A percentile compares a stretch with the other conserved stretches of the same genome.
Evolutionary conservation across 768 basidiomycete species (phyloP).

Genomic region (Cubamyces lactineus): DNA sequence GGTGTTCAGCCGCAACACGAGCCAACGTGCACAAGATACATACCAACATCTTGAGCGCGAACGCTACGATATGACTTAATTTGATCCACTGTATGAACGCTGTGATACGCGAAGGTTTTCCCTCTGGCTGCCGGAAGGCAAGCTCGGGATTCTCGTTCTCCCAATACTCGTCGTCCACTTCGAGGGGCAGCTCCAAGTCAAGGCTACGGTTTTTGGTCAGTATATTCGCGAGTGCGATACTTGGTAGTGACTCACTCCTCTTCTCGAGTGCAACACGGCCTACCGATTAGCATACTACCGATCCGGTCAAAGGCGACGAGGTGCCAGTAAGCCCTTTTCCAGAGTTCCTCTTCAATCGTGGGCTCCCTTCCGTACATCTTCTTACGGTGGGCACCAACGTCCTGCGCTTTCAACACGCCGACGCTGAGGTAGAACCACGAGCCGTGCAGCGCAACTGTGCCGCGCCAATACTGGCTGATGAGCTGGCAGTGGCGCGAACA

Average conservation of each 20-base stretch:
- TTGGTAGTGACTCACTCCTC: constrained; percentile 57
- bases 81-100: constrained; percentile 48
- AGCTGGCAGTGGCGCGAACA: constrained; percentile 39
- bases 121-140: constrained; percentile 51
- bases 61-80: constrained; percentile 49
- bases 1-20: background rate
- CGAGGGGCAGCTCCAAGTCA: constrained; percentile 64
- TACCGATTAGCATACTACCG: constrained; percentile 54
- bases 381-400: constrained; percentile 52
- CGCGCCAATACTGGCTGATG: constrained; percentile 50
- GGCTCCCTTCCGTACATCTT: constrained; percentile 37
- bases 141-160: constrained; percentile 41
- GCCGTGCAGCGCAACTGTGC: constrained; percentile 45
- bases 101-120: constrained; percentile 42
- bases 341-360: constrained; percentile 50
- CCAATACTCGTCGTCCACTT: constrained; percentile 64
- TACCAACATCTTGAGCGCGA: constrained; percentile 49
- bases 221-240: constrained; percentile 27
- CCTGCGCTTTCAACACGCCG: constrained; percentile 57
- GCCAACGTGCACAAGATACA: background rate
- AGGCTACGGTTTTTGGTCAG: constrained; percentile 14
- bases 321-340: constrained; percentile 57
- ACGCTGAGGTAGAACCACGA: constrained; percentile 50
- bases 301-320: constrained; percentile 64
- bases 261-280: constrained; percentile 58